A percentile compares a stretch with the other conserved stretches of the same genome.
phyloP scores from a whole-genome alignment of 441 rosid species.

The Pelargonium myrrhifolium region DNA sequence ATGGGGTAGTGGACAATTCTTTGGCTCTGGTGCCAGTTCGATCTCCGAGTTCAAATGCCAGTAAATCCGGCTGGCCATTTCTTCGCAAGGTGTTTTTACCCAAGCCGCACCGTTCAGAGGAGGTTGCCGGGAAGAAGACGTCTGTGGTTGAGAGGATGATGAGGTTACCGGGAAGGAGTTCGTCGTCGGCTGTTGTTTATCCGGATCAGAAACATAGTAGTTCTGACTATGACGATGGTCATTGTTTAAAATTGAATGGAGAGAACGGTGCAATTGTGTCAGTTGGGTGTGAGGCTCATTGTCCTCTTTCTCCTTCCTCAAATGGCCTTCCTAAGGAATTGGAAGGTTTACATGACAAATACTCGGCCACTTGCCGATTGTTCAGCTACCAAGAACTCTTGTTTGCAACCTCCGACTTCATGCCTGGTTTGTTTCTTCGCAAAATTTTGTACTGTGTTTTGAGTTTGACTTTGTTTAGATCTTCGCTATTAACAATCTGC shows the following conservation, averaged over 20 bases:
- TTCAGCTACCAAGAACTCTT: slow-evolving; percentile 69
- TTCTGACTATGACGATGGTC: slow-evolving; percentile 27
- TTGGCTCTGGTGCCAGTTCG: slow-evolving; percentile 49
- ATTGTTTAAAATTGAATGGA: slow-evolving; percentile 34
- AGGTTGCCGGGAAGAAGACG: slow-evolving; percentile 36
- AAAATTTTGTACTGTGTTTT: background rate
- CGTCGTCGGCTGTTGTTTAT: slow-evolving; percentile 47
- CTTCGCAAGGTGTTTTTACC: slow-evolving; percentile 37
- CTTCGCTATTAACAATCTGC: background rate
- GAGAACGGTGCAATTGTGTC: slow-evolving; percentile 47
- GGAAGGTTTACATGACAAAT: slow-evolving; percentile 51
- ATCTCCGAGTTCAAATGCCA: slow-evolving; percentile 24
- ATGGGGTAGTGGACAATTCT: slow-evolving; percentile 29
- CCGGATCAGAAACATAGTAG: slow-evolving; percentile 50
- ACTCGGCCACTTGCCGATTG: slow-evolving; percentile 71
- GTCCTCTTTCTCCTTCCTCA: slow-evolving; percentile 38
- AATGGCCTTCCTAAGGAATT: slow-evolving; percentile 48
- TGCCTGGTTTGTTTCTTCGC: slow-evolving; percentile 40
- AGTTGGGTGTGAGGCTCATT: slow-evolving; percentile 26
- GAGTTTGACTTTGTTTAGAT: background rate
- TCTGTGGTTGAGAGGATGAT: slow-evolving; percentile 39
- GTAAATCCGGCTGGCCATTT: slow-evolving; percentile 54
- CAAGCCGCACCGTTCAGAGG: slow-evolving; percentile 29
- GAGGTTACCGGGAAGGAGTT: slow-evolving; percentile 34
- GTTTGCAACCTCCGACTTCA: slow-evolving; percentile 56